Evolutionary conservation across 148 eudicot genomes (phyloP).

Genomic region (Linanthus parryae): DNA sequence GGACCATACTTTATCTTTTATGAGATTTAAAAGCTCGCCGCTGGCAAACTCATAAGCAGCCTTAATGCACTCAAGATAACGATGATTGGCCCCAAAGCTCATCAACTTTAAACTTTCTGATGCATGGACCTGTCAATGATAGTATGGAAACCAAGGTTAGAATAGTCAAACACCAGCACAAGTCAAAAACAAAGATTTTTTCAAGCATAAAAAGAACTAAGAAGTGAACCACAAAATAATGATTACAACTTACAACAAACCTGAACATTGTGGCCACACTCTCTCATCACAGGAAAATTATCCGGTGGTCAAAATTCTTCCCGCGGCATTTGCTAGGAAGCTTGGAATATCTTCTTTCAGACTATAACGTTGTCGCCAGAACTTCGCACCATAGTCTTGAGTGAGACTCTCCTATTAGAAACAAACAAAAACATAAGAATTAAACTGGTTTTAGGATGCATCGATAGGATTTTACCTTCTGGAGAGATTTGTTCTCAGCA

Average conservation of each 20-base stretch:
- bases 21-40: slow-evolving; percentile 83
- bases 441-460: not conserved
- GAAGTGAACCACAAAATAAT: slow-evolving; percentile 3
- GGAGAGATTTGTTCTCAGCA: slow-evolving; percentile 79
- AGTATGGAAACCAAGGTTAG: too few relatives aligned
- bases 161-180: too few relatives aligned
- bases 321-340: slow-evolving; percentile 88
- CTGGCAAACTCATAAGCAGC: slow-evolving; percentile 95
- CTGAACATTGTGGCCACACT: slow-evolving; percentile 96
- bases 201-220: not conserved
- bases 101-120: slow-evolving; percentile 75
- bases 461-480: slow-evolving; percentile 61
- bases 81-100: slow-evolving; percentile 78
- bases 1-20: slow-evolving; percentile 72
- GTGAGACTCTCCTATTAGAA: slow-evolving; percentile 81
- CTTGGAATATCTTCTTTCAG: slow-evolving; percentile 89
- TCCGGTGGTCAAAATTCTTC: slow-evolving; percentile 91
- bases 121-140: slow-evolving; percentile 54
- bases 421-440: slow-evolving; percentile 10
- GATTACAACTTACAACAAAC: slow-evolving; percentile 40
- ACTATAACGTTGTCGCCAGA: slow-evolving; percentile 93
- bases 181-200: slow-evolving; percentile 2
- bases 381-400: slow-evolving; percentile 88
- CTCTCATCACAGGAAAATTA: slow-evolving; percentile 97
- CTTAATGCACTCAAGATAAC: slow-evolving; percentile 86